Percentiles rank a stretch among this genome's conserved stretches.
phyloP scores from a whole-genome alignment of 306 rosid genomes.

The Malus asiatica region DNA sequence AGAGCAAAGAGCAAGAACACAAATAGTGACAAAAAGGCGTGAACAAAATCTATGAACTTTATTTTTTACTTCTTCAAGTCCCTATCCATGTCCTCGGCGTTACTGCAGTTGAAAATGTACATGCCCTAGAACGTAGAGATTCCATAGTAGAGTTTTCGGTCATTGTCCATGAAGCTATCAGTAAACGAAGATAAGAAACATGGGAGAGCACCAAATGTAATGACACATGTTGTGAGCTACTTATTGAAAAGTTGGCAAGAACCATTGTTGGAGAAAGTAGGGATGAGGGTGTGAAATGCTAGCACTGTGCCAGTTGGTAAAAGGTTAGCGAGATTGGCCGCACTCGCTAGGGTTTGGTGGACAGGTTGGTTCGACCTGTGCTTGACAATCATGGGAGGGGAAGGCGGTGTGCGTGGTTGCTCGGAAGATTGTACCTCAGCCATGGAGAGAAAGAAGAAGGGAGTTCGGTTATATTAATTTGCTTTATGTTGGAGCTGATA shows the following conservation, averaged over 20 bases:
- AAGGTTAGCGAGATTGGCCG: constrained; percentile 29
- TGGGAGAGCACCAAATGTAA: constrained; percentile 7
- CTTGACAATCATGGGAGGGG: background rate
- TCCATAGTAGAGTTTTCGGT: constrained; percentile 20
- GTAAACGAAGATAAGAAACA: constrained; percentile 36
- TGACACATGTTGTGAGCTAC: constrained; percentile 14
- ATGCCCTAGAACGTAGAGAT: constrained; percentile 19
- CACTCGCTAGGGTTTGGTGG: constrained; percentile 27
- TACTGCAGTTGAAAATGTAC: background rate
- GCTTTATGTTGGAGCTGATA: background rate
- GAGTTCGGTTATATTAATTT: background rate
- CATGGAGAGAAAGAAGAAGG: background rate
- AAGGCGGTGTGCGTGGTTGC: background rate
- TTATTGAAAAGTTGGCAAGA: constrained; percentile 17
- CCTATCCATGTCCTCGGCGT: background rate
- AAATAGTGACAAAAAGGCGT: constrained; percentile 20
- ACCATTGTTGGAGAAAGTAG: constrained; percentile 42
- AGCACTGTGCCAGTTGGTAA: constrained; percentile 39
- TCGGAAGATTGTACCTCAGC: background rate
- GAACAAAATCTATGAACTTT: constrained; percentile 20
- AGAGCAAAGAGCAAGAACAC: constrained; percentile 45
- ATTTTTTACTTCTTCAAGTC: constrained; percentile 6
- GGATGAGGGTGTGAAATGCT: constrained; percentile 26
- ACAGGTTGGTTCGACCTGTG: background rate
- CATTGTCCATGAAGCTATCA: constrained; percentile 10